A percentile compares a stretch with the other conserved stretches of the same genome.
Evolutionary conservation across 345 rosid genomes (phyloP).

Genomic region (Populus ilicifolia): DNA sequence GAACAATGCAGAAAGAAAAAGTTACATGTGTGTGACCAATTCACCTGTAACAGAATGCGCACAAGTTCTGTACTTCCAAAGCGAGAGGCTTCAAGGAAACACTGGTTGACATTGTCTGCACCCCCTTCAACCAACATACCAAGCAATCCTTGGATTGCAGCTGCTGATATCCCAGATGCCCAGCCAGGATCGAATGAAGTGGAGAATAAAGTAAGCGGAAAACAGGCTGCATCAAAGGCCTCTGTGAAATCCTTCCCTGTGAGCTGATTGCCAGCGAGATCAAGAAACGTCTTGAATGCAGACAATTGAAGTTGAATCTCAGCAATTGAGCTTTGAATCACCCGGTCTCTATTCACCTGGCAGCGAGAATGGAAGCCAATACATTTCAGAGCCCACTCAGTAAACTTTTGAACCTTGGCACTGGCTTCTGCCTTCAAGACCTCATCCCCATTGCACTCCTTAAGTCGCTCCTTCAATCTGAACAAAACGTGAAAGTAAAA

Average conservation of each 20-base stretch:
- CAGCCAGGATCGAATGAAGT: slow-evolving; percentile 90
- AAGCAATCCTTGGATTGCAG: slow-evolving; percentile 78
- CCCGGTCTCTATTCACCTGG: slow-evolving; percentile 55
- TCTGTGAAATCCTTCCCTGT: slow-evolving; percentile 97
- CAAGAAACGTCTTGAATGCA: slow-evolving; percentile 87
- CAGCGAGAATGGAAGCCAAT: slow-evolving; percentile 90
- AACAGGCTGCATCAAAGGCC: slow-evolving; percentile 99
- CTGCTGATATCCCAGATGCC: slow-evolving; percentile 91
- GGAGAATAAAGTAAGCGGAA: slow-evolving; percentile 89
- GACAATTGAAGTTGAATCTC: slow-evolving; percentile 91
- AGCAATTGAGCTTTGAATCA: slow-evolving; percentile 60
- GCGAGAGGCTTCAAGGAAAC: slow-evolving; percentile 98
- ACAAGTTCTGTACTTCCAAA: slow-evolving; percentile 99
- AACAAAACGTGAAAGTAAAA: slow-evolving; percentile 24
- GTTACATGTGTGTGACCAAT: not conserved
- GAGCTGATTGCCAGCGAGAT: slow-evolving; percentile 81
- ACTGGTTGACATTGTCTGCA: slow-evolving; percentile 91
- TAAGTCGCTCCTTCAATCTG: slow-evolving; percentile 96
- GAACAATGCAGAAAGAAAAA: not conserved
- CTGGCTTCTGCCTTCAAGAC: slow-evolving; percentile 88
- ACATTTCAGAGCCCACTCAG: slow-evolving; percentile 95
- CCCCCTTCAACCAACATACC: slow-evolving; percentile 93
- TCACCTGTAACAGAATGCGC: slow-evolving; percentile 84
- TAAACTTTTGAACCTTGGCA: slow-evolving; percentile 90
- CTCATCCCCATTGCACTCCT: slow-evolving; percentile 88